Base-by-base conservation (phyloP, 192 early-diverging fungal species). In the Bifiguratus adelaidae region DNA sequence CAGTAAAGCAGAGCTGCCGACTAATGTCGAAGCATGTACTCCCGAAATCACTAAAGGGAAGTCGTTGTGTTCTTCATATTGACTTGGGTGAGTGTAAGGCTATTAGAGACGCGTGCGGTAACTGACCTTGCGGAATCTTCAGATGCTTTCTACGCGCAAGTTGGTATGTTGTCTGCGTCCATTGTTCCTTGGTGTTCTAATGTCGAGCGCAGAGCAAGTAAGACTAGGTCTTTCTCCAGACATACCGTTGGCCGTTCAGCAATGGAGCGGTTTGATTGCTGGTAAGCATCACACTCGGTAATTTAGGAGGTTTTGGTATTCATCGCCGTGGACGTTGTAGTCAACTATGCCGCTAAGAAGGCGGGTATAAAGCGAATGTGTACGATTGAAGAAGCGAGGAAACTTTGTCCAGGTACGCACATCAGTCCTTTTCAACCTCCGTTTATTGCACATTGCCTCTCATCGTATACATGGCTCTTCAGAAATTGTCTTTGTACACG, bases 201-300 rank as follows among this genome's bases (percentile, higher is more conserved):
- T 45, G 47, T 73, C 19, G 3, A n/a, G 4, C 29, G 26, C 24
- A 84, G 83, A 89, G 50, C 76, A 82, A 60, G 66, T 80, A 7
- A 60, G 89, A 23, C 64, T 91, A 13, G 83, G 75, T 23, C 58
- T 89, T 24, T 60, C 81, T 32, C 37, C 71, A 0, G 74, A 78
- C 27, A 40, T 67, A 7, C 91, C 92, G n/a, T 44, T 91, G 7
- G 82, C 77, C 11, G 89, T 92, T 9, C 90, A 89, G 59, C 95
- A 97, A 63, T 97, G 95, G 95, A 67, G 82, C 20, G 76, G 73
- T 4, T 63, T 95, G 18, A 76, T 91, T 42, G 89, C 89, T 2
- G 77, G 61, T 59, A 58, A 42, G 52, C 22, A 11, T 49, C 4
- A 32, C 24, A 4, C 43, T 28, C 70, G 23, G 60, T 61, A 52